phyloP scores from a whole-genome alignment of 345 rosid species.

The Eucalyptus grandis region DNA sequence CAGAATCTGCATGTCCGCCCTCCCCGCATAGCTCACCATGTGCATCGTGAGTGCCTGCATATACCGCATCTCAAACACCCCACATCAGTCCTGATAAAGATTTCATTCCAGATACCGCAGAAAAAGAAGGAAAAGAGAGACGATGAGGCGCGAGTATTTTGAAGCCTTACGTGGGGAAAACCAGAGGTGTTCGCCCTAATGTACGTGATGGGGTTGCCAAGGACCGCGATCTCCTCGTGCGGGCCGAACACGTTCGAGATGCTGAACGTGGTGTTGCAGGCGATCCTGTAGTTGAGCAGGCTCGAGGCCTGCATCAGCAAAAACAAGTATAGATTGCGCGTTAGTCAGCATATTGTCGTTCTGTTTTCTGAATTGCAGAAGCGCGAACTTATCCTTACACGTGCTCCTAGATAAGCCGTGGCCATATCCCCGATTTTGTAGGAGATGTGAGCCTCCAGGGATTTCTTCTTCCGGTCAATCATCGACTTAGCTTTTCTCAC shows the following conservation, averaged over 20 bases:
- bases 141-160: background rate
- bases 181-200: slow-evolving; percentile 20
- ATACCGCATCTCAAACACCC: background rate
- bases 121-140: background rate
- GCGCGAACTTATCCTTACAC: slow-evolving; percentile 5
- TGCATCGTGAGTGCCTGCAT: slow-evolving; percentile 8
- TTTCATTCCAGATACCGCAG: background rate
- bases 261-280: slow-evolving; percentile 40
- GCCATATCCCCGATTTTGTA: slow-evolving; percentile 15
- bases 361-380: background rate
- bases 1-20: too few species aligned
- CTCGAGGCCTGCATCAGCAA: slow-evolving; percentile 18
- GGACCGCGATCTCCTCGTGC: slow-evolving; percentile 17
- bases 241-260: slow-evolving; percentile 53
- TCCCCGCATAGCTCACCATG: too few species aligned
- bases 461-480: slow-evolving; percentile 36
- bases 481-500: slow-evolving; percentile 37
- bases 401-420: slow-evolving; percentile 33
- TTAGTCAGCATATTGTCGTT: background rate
- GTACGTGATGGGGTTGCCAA: slow-evolving; percentile 29
- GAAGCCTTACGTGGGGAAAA: slow-evolving; percentile 29
- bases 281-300: slow-evolving; percentile 27
- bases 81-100: background rate
- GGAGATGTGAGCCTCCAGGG: slow-evolving; percentile 39
- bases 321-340: background rate